phyloP scores from a whole-genome alignment of 352 stramenopile genomes.

The Pythium utonaiense region DNA sequence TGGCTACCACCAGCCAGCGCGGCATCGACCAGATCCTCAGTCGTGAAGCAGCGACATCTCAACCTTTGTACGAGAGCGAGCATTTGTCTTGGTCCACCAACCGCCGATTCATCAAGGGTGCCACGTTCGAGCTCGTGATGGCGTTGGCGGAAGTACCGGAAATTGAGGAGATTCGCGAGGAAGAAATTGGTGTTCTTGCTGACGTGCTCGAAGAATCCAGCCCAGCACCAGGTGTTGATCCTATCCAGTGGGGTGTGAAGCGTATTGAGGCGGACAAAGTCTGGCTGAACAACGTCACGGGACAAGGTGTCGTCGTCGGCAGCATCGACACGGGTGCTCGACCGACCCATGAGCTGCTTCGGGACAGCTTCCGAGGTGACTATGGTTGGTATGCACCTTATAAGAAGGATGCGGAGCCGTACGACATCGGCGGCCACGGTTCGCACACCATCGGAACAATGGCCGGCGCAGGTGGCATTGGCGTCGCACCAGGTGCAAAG shows the following conservation, averaged over 20 bases:
- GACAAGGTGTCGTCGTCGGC: conserved; percentile 45
- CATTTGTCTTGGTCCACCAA: background rate
- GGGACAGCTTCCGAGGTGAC: conserved; percentile 43
- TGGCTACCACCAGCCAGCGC: background rate
- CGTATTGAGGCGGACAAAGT: background rate
- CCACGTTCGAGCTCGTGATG: background rate
- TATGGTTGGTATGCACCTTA: conserved; percentile 33
- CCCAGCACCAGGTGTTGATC: background rate
- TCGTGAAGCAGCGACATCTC: background rate
- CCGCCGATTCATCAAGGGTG: background rate
- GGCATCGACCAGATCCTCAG: background rate
- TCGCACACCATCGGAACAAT: conserved; percentile 10
- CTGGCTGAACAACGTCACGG: background rate
- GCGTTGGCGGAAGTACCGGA: background rate
- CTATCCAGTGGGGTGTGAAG: background rate
- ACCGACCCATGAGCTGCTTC: conserved; percentile 59
- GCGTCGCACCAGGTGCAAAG: conserved; percentile 5
- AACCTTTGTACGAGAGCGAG: background rate
- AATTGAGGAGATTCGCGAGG: background rate
- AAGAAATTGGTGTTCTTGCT: background rate
- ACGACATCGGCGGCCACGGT: conserved; percentile 21
- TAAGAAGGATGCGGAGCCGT: conserved; percentile 9
- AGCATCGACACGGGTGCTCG: conserved; percentile 75
- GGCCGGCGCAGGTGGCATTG: background rate
- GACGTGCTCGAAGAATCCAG: background rate